Evolutionary conservation across 2,329 filamentous ascomycete genomes (phyloP), one percentile per base, ranked within the genome.

Genomic region (Blumeria graminis): DNA sequence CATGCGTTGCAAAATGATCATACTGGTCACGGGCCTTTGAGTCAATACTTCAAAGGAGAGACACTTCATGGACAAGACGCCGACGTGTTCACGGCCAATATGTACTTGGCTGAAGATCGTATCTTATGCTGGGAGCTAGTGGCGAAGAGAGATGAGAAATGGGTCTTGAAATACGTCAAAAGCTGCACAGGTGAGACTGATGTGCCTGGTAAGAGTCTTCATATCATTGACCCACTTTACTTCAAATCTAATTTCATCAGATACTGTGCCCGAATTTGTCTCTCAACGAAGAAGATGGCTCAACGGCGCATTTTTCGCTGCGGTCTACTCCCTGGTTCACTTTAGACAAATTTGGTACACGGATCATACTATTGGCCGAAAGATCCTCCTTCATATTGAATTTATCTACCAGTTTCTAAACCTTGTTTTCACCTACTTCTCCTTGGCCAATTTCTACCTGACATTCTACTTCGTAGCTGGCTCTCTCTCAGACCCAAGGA

Each of bases 21-120:
- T 65, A 94, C 86, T 7, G 93, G 92, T 0, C 88, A 95, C 65
- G 92, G 92, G 0, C 92, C 92, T 0, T 72, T 98, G 54, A 94
- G 89, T 66, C 92, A 96, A 70, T 98, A 98, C 68, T 98, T 98
- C 78, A 96, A 96, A 73, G 93, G 93, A 61, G 92, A 98, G 69
- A 96, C 90, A 1, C 73, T 98, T 32, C 92, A 96, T 65, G 92
- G 92, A 13, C 86, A 94, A 63, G 87, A 95, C 67, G 92, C 93
- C 9, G 90, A 95, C 68, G 88, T 96, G 3, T 96, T 96, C 66
- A 95, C 90, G 0, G 89, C 92, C 38, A 98, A 98, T 68, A 93
- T 93, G 86, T 93, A 92, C 64, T 73, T 93, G 54, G 86, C 86
- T 43, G 86, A 93, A 67, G 86, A 93, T 73, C 83, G 86, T 69